Evolutionary conservation across 202 grass and related monocot genomes (phyloP).

Genomic region (Brachypodium distachyon): DNA sequence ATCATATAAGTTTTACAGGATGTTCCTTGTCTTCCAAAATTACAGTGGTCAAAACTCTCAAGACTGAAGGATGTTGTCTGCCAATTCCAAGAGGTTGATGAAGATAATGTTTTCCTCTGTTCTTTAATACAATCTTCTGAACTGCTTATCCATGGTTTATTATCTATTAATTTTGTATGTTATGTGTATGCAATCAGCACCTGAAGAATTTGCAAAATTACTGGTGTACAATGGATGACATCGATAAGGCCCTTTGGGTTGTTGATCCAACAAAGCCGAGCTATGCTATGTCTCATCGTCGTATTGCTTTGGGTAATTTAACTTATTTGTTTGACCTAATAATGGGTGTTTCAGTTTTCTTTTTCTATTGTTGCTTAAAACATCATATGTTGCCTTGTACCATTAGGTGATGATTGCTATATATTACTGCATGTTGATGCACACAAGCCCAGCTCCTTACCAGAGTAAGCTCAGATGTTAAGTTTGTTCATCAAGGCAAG

Average conservation of each 20-base stretch:
- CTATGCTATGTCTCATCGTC: slow-evolving; percentile 40
- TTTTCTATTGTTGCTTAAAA: not conserved
- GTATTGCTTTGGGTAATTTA: slow-evolving; percentile 48
- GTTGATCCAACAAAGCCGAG: slow-evolving; percentile 45
- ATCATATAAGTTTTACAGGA: slow-evolving; percentile 30
- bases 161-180: not conserved
- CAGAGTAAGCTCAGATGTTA: slow-evolving; percentile 60
- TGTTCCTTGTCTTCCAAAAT: slow-evolving; percentile 52
- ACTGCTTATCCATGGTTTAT: not conserved
- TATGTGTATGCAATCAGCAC: slow-evolving; percentile 36
- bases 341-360: not conserved
- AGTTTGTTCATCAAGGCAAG: slow-evolving; percentile 5
- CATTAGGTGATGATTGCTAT: slow-evolving; percentile 51
- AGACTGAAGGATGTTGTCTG: slow-evolving; percentile 52
- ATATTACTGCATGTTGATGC: slow-evolving; percentile 53
- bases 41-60: slow-evolving; percentile 54
- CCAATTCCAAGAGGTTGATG: slow-evolving; percentile 47
- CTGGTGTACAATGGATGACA: slow-evolving; percentile 72
- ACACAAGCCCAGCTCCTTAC: slow-evolving; percentile 43
- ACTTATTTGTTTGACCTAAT: not conserved
- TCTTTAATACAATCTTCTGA: slow-evolving; percentile 6
- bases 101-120: not conserved
- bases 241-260: slow-evolving; percentile 66
- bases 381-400: not conserved
- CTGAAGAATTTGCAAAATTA: slow-evolving; percentile 60